phyloP scores from a whole-genome alignment of 2,329 filamentous ascomycete genomes.

The Neofusicoccum sp. region DNA sequence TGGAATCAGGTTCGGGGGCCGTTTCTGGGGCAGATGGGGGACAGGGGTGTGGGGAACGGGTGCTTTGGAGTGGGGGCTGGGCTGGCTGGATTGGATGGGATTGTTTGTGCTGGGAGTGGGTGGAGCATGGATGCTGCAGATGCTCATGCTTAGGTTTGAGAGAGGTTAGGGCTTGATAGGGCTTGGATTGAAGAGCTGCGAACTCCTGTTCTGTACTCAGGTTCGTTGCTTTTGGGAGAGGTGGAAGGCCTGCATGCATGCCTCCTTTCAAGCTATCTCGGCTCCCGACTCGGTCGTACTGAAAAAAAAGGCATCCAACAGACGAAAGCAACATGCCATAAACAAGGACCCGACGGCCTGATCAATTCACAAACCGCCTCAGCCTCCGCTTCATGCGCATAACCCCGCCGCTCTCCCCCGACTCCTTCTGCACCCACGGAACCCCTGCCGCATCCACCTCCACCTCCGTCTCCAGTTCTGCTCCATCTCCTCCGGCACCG shows the following conservation, averaged over 20 bases:
- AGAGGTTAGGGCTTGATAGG: too few species aligned
- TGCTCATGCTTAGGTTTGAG: too few species aligned
- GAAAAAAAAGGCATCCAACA: too few species aligned
- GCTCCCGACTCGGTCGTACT: too few species aligned
- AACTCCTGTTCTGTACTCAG: too few species aligned
- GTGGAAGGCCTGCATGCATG: too few species aligned
- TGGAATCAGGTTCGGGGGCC: not conserved
- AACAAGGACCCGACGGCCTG: not conserved
- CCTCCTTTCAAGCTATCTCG: too few species aligned
- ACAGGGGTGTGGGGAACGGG: not conserved
- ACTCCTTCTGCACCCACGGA: constrained; percentile 19
- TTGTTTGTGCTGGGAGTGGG: too few species aligned
- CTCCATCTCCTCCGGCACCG: not conserved
- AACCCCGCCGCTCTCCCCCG: not conserved
- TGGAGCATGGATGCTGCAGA: too few species aligned
- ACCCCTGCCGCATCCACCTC: not conserved
- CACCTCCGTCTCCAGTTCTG: not conserved
- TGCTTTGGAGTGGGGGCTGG: not conserved
- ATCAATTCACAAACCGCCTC: constrained; percentile 17
- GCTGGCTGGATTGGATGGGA: not conserved
- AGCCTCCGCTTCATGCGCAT: constrained; percentile 17
- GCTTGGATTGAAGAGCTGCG: too few species aligned
- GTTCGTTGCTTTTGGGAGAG: too few species aligned
- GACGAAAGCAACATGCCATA: too few species aligned
- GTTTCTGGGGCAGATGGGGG: not conserved